phyloP scores from a whole-genome alignment of 2,329 filamentous ascomycete genomes.

The Ceratocystis cacaofunesta region DNA sequence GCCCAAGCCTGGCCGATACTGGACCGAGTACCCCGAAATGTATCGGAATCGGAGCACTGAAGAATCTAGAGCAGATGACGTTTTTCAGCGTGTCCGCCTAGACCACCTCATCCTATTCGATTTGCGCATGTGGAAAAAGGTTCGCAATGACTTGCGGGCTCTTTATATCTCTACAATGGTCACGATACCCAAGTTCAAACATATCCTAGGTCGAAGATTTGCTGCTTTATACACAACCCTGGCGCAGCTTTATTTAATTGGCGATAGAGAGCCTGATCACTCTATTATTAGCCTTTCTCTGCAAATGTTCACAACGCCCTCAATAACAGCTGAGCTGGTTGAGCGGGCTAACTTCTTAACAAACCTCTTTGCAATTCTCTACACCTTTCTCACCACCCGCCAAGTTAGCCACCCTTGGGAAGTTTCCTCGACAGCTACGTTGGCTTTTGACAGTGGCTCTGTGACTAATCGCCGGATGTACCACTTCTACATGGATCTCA shows the following conservation, averaged over 20 bases:
- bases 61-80: slow-evolving; percentile 62
- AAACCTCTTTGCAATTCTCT: slow-evolving; percentile 87
- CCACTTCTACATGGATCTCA: slow-evolving; percentile 91
- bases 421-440: slow-evolving; percentile 67
- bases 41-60: slow-evolving; percentile 50
- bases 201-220: slow-evolving; percentile 81
- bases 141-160: slow-evolving; percentile 76
- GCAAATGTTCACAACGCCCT: slow-evolving; percentile 91
- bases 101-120: slow-evolving; percentile 95
- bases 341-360: slow-evolving; percentile 92
- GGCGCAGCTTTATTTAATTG: slow-evolving; percentile 87
- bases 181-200: slow-evolving; percentile 89
- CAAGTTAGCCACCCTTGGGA: slow-evolving; percentile 92
- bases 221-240: slow-evolving; percentile 87
- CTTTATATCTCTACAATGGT: slow-evolving; percentile 95
- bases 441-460: slow-evolving; percentile 87
- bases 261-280: slow-evolving; percentile 90
- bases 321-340: slow-evolving; percentile 90
- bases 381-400: slow-evolving; percentile 89
- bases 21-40: slow-evolving; percentile 64
- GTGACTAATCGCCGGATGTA: slow-evolving; percentile 93
- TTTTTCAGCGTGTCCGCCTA: slow-evolving; percentile 75
- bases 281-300: slow-evolving; percentile 96
- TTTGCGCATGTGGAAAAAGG: slow-evolving; percentile 88
- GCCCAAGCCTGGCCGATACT: slow-evolving; percentile 56